phyloP scores from a whole-genome alignment of 805 yeast species.

The Metschnikowia henanensis region DNA sequence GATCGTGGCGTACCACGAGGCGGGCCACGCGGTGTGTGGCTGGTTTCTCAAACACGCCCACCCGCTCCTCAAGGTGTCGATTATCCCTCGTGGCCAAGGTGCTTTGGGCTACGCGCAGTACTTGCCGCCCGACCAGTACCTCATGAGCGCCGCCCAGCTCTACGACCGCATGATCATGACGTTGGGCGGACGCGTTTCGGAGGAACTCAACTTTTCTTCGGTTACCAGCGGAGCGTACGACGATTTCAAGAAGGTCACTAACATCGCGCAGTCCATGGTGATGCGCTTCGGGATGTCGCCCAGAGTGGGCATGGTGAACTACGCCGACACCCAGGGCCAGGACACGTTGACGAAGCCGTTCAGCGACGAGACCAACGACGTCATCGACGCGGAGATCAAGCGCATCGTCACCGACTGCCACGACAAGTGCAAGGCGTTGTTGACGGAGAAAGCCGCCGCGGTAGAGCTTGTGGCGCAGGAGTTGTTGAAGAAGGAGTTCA shows the following conservation, averaged over 20 bases:
- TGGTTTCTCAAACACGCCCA: constrained; percentile 93
- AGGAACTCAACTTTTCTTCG: constrained; percentile 84
- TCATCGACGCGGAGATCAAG: constrained; percentile 70
- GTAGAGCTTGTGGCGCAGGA: constrained; percentile 88
- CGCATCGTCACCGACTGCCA: constrained; percentile 67
- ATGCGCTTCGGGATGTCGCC: constrained; percentile 90
- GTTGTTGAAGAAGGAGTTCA: constrained; percentile 80
- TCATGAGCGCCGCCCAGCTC: constrained; percentile 75
- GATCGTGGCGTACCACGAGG: constrained; percentile 96
- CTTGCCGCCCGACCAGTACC: constrained; percentile 87
- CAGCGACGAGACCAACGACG: constrained; percentile 67
- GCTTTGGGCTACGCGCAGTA: constrained; percentile 98
- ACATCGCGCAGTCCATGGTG: constrained; percentile 93
- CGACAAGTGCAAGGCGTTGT: constrained; percentile 54
- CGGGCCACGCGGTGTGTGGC: constrained; percentile 99
- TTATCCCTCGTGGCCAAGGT: constrained; percentile 96
- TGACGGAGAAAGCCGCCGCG: constrained; percentile 68
- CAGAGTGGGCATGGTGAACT: constrained; percentile 66
- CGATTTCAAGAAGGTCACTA: constrained; percentile 94
- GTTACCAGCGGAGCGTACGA: constrained; percentile 97
- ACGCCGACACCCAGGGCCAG: constrained; percentile 48
- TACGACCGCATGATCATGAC: constrained; percentile 95
- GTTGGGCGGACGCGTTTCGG: constrained; percentile 98
- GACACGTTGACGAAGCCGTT: constrained; percentile 59
- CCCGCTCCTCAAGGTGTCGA: constrained; percentile 92